Base-by-base conservation (phyloP, 2,329 filamentous ascomycete genomes). In the Didymellaceae sp. region DNA sequence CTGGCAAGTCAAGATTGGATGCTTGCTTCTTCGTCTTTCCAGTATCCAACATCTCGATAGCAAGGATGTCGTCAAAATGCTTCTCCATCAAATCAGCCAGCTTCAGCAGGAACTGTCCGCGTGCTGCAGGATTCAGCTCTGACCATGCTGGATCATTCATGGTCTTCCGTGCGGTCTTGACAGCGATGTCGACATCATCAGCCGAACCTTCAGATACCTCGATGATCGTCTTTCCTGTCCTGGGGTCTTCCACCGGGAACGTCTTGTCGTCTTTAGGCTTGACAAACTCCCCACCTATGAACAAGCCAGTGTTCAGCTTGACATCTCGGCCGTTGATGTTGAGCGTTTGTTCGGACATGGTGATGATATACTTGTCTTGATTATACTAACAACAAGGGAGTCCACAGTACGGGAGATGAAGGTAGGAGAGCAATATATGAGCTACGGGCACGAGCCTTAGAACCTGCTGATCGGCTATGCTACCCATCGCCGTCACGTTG, bases 1-100 rank as follows among this genome's bases (percentile, higher is more conserved):
- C 84, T 1, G 68, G 75, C 9, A 91, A 72, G 68, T 91, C 87
- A 43, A 42, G 84, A 63, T 4, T 82, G 81, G 47, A 33, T 6
- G 47, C 40, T 32, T 51, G 49, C 33, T 46, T 51, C 24, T 45
- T 51, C 10, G 47, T 45, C 25, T 51, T 51, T 24, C 47, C 47
- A 8, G 47, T 51, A 16, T 51, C 47, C 1, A 51, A 37, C 47
- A 51, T 51, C 18, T 51, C 47, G 14, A 51, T 45, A 3, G 47
- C 47, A 24, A 51, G 34, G 20, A 51, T 51, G 11, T 51, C 47
- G n/a, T 51, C 47, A 7, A 51, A 51, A 13, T 51, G 47, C n/a
- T 40, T 25, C 14, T 51, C 47, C 47, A 51, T 51, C 10, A 51
- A 18, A 31, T 51, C 40, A 5, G 47, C 47, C 2, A 51, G 47